A percentile compares a stretch with the other conserved stretches of the same genome.
Evolutionary conservation across 1,139 yeast species (phyloP).

Genomic region (Candida sp.): DNA sequence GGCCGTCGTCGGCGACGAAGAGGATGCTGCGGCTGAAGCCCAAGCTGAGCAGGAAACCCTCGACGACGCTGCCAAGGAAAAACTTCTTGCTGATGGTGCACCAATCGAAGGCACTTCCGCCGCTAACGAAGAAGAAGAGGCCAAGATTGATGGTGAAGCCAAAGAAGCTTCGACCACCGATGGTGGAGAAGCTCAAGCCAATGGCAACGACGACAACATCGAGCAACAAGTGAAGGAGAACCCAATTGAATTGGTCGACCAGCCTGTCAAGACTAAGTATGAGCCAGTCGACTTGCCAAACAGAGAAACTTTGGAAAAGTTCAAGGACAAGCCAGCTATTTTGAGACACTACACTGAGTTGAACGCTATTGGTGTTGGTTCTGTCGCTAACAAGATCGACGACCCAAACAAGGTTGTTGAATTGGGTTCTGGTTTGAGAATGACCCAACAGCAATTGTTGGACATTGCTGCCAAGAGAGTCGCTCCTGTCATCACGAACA

Average conservation of each 20-base stretch:
- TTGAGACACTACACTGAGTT: conserved; percentile 52
- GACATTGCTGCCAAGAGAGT: conserved; percentile 61
- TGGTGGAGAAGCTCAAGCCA: conserved; percentile 1
- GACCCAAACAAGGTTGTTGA: conserved; percentile 56
- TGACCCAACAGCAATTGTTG: conserved; percentile 59
- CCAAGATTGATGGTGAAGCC: conserved; percentile 2
- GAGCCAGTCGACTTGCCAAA: conserved; percentile 39
- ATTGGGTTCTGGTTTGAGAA: conserved; percentile 57
- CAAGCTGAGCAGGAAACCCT: conserved; percentile 17
- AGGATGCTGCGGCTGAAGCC: conserved; percentile 9
- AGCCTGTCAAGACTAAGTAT: conserved; percentile 32
- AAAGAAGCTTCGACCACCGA: conserved; percentile 3
- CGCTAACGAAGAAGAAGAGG: conserved; percentile 12
- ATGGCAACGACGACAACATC: conserved; percentile 24
- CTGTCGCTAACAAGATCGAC: conserved; percentile 45
- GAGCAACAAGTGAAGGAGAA: conserved; percentile 27
- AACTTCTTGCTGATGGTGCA: conserved; percentile 3
- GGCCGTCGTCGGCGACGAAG: conserved; percentile 14
- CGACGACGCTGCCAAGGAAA: conserved; percentile 10
- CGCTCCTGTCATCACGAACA: conserved; percentile 56
- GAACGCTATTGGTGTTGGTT: conserved; percentile 51
- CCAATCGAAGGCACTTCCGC: conserved; percentile 9
- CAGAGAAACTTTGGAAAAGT: conserved; percentile 43
- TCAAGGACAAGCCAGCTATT: conserved; percentile 53
- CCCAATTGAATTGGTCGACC: conserved; percentile 38